Evolutionary conservation across 129 eudicot species (phyloP).

Genomic region (Glebionis coronaria): DNA sequence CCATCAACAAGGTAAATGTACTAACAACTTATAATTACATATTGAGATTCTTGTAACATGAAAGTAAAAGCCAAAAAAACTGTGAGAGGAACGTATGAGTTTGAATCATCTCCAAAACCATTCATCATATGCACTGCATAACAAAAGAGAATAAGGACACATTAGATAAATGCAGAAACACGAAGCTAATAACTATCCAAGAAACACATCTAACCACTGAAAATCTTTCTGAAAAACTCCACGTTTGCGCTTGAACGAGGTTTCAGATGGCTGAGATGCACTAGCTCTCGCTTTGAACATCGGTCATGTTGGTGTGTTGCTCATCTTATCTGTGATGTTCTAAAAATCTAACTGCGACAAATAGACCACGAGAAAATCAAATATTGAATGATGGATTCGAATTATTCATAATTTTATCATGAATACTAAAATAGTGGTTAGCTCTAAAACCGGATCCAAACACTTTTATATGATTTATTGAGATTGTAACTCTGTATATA

Average conservation of each 20-base stretch:
- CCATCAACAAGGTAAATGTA: background rate
- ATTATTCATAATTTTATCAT: no score
- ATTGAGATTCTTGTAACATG: background rate
- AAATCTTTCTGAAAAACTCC: conserved; percentile 82
- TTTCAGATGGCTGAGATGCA: conserved; percentile 60
- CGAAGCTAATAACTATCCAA: background rate
- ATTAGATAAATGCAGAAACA: background rate
- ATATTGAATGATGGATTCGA: no score
- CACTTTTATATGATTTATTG: no score
- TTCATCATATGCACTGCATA: conserved; percentile 89
- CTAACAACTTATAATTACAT: background rate
- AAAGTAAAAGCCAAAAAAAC: background rate
- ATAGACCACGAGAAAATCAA: no score
- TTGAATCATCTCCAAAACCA: conserved; percentile 78
- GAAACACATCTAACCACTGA: conserved; percentile 26
- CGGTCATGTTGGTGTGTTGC: conserved; percentile 38
- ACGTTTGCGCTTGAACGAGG: conserved; percentile 65
- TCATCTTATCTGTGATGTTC: conserved; percentile 39
- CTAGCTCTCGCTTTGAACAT: conserved; percentile 54
- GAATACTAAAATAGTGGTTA: no score
- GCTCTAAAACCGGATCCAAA: no score
- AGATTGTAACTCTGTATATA: no score
- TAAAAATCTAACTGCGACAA: no score
- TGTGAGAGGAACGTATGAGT: conserved; percentile 16
- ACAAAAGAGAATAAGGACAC: background rate